Percentiles rank a stretch among this genome's conserved stretches.
phyloP scores from a whole-genome alignment of 164 flowering plant species.

The Cinnamomum chago region DNA sequence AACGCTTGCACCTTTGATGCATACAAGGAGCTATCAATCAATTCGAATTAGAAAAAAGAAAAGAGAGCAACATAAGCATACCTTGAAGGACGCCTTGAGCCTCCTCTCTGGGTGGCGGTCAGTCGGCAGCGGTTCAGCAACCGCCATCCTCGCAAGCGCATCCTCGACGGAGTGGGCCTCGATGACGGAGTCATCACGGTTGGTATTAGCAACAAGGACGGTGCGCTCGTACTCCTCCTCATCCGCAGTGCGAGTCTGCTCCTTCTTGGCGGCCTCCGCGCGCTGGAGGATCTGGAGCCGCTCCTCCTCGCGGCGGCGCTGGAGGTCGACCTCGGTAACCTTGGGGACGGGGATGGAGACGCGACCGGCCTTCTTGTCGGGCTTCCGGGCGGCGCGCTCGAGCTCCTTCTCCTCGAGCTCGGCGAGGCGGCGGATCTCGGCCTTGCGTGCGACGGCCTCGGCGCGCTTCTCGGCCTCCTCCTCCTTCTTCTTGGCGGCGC shows the following conservation, averaged over 20 bases:
- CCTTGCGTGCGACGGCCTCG: constrained; percentile 64
- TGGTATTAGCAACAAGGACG: constrained; percentile 68
- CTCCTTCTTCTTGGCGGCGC: constrained; percentile 82
- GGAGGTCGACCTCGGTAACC: constrained; percentile 86
- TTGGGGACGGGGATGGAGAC: constrained; percentile 87
- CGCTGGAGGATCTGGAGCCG: constrained; percentile 38
- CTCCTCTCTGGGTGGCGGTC: constrained; percentile 92
- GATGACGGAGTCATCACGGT: constrained; percentile 73
- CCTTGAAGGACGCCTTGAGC: constrained; percentile 92
- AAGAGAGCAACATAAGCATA: constrained; percentile 10
- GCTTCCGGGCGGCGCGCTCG: constrained; percentile 60
- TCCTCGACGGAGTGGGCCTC: constrained; percentile 91
- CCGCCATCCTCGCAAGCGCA: constrained; percentile 64
- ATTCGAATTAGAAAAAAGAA: not conserved
- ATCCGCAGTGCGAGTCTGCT: constrained; percentile 55
- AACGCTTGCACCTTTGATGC: too few relatives aligned
- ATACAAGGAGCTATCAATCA: not conserved
- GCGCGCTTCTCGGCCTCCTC: constrained; percentile 90
- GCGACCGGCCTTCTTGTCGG: constrained; percentile 85
- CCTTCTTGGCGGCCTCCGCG: constrained; percentile 66
- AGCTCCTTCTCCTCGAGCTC: constrained; percentile 84
- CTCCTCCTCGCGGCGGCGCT: constrained; percentile 63
- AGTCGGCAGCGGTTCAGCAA: constrained; percentile 54
- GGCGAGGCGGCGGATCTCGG: constrained; percentile 75
- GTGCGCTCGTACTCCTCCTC: constrained; percentile 95